phyloP scores from a whole-genome alignment of 1,284 basidiomycete genomes.

The Trichosporon inkin region DNA sequence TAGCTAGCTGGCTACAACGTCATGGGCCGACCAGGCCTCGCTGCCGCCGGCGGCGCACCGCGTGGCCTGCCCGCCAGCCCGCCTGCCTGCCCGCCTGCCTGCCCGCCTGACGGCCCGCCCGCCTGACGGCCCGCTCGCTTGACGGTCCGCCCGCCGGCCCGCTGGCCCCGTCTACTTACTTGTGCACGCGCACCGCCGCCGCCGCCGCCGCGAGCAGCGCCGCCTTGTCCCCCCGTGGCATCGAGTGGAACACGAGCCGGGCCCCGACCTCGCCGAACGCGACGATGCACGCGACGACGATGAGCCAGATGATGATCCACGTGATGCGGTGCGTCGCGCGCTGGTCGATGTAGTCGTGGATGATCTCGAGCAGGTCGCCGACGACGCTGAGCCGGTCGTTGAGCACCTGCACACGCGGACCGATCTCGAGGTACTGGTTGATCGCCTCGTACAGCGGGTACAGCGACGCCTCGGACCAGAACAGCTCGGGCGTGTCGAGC shows the following conservation, averaged over 20 bases:
- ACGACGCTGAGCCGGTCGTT: constrained; percentile 86
- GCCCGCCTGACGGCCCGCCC: too few species aligned
- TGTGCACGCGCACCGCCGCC: too few species aligned
- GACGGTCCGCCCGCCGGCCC: too few species aligned
- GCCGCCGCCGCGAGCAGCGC: not conserved
- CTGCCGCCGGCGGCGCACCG: too few species aligned
- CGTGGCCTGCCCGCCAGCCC: too few species aligned
- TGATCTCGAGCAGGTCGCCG: constrained; percentile 82
- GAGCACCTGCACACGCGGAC: constrained; percentile 73
- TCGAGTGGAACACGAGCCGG: constrained; percentile 60
- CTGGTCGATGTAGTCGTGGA: constrained; percentile 89
- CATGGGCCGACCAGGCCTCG: too few species aligned
- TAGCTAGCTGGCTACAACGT: too few species aligned
- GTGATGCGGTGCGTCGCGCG: constrained; percentile 89
- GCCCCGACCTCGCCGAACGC: constrained; percentile 70
- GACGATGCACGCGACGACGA: constrained; percentile 76
- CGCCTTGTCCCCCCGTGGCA: constrained; percentile 4
- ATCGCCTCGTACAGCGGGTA: constrained; percentile 89
- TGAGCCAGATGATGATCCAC: constrained; percentile 93
- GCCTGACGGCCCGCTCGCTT: too few species aligned
- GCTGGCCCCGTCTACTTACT: too few species aligned
- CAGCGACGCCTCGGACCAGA: constrained; percentile 90
- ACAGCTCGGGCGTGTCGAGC: constrained; percentile 89
- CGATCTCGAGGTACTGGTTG: constrained; percentile 90
- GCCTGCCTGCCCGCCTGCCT: too few species aligned